Conservation (phyloP, 306 rosid species). For the Cucurbita argyrosperma region DNA sequence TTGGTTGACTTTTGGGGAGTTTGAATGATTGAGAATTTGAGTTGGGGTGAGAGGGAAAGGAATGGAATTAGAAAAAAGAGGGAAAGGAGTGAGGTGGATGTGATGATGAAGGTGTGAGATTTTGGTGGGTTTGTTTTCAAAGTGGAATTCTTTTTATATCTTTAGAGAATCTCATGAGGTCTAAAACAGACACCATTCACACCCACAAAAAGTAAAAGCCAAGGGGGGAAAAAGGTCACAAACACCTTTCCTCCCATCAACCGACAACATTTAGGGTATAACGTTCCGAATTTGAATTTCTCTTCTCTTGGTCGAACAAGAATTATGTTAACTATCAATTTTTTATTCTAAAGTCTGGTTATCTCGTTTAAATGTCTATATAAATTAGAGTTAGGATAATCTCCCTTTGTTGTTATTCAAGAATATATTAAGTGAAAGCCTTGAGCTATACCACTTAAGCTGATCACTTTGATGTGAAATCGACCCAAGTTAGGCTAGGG, state of each 20-base stretch:
- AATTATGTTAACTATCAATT: no score
- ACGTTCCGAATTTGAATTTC: no score
- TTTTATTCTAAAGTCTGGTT: no score
- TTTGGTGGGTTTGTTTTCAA: not conserved
- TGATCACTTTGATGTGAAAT: no score
- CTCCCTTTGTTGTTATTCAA: no score
- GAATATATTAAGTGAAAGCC: no score
- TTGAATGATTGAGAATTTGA: not conserved
- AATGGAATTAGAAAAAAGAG: not conserved
- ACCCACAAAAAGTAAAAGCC: not conserved
- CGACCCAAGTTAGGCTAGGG: no score
- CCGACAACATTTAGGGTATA: no score
- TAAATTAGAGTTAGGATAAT: no score
- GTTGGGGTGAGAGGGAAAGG: not conserved
- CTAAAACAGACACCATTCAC: not conserved
- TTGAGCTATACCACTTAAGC: no score
- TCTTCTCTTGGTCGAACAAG: no score
- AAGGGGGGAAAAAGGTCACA: not conserved
- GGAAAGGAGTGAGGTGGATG: not conserved
- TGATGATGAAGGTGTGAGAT: not conserved
- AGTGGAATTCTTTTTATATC: not conserved
- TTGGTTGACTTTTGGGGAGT: not conserved
- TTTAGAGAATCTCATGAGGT: not conserved
- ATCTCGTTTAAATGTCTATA: no score
- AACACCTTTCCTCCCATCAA: not conserved